Base-by-base conservation (phyloP, 148 eudicot species). In the Limonium bicolor region DNA sequence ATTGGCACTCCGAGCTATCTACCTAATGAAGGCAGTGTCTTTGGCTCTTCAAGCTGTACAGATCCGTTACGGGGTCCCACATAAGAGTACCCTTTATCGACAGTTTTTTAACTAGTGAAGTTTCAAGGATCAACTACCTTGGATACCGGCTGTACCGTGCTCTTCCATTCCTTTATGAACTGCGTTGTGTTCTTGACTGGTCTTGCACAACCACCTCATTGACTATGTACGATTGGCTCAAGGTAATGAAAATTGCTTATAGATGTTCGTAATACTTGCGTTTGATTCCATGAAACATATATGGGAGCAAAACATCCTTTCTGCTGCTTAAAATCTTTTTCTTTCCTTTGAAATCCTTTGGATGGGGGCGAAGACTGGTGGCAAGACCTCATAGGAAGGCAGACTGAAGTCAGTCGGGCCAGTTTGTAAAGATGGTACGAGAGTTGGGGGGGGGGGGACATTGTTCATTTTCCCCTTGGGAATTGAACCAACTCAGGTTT, bases 211-310 rank as follows among this genome's bases (percentile, higher is more conserved):
- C 80, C 12, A 92, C 99, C 36, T 85, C 95, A 20, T 70, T 92
- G 74, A 92, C 99, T 10, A 92, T 92, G 95, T 92, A 92, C 59
- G 99, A 92, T 68, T 92, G 99, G 99, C 81, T 92, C 65, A 92
- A 92, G 99, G 99, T 92, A 48, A 63, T 12, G 38, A 38, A 50
- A 15, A 63, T 36, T 35, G n/a, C n/a, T n/a, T n/a, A n/a, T n/a
- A n/a, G n/a, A n/a, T n/a, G n/a, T n/a, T n/a, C n/a, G n/a, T n/a
- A n/a, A n/a, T n/a, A n/a, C n/a, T n/a, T n/a, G n/a, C n/a, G n/a
- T n/a, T n/a, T n/a, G n/a, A n/a, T n/a, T n/a, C n/a, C n/a, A n/a
- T n/a, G n/a, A n/a, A n/a, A n/a, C n/a, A n/a, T n/a, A n/a, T n/a
- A n/a, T n/a, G n/a, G n/a, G n/a, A n/a, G n/a, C n/a, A n/a, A n/a